phyloP scores from a whole-genome alignment of 139 green algal genomes.

The Helicosporidium sp. region DNA sequence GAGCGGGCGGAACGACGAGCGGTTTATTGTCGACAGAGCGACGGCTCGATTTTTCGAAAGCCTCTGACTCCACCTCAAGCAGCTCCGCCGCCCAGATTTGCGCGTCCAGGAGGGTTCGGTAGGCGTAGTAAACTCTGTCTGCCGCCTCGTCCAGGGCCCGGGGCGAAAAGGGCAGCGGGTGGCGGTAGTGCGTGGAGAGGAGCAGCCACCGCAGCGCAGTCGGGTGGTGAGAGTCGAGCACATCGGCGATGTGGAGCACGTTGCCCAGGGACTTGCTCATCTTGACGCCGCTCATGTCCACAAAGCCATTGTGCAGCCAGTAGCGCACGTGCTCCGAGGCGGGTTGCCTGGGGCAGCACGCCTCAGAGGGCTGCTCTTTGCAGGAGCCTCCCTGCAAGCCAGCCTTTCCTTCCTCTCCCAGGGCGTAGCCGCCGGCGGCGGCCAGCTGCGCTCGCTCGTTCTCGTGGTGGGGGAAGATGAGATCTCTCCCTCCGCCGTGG shows the following conservation, averaged over 20 bases:
- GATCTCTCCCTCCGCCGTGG: conserved; percentile 59
- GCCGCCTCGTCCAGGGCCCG: conserved; percentile 65
- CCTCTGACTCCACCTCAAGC: too few species aligned
- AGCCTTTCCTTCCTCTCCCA: conserved; percentile 8
- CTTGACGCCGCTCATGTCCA: conserved; percentile 78
- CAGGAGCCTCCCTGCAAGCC: conserved; percentile 2
- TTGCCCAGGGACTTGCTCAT: conserved; percentile 95
- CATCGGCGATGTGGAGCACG: conserved; percentile 93
- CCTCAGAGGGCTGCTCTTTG: conserved; percentile 5
- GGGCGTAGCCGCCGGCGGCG: conserved; percentile 14
- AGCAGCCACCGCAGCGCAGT: conserved; percentile 84
- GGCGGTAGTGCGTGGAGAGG: conserved; percentile 73
- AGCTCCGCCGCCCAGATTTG: too few species aligned
- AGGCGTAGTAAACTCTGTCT: conserved; percentile 74
- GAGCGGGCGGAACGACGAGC: too few species aligned
- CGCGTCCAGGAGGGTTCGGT: conserved; percentile 51
- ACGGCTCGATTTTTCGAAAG: conserved; percentile 2
- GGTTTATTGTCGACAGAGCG: too few species aligned
- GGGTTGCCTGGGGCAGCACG: conserved; percentile 1
- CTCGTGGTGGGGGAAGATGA: conserved; percentile 93
- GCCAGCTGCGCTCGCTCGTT: conserved; percentile 84
- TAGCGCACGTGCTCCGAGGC: conserved; percentile 62
- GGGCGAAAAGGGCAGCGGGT: conserved; percentile 76
- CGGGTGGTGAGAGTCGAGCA: conserved; percentile 57
- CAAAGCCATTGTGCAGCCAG: conserved; percentile 84